phyloP scores from a whole-genome alignment of 2,329 filamentous ascomycete genomes.

The Botrytis medusae region DNA sequence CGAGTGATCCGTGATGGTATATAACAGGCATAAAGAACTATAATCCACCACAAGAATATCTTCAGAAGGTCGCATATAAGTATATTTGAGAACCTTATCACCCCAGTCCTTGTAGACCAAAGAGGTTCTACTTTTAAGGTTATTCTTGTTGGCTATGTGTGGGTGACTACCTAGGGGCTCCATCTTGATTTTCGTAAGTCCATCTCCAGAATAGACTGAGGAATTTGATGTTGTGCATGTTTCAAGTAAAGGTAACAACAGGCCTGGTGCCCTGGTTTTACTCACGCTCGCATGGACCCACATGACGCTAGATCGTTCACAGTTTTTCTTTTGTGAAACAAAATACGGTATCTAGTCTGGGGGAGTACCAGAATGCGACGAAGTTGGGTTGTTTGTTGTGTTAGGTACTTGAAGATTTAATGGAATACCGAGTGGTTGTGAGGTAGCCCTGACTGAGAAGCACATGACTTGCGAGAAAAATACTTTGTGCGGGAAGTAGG shows the following conservation, averaged over 20 bases:
- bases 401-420: background rate
- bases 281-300: fast-evolving
- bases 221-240: background rate
- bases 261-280: background rate
- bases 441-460: background rate
- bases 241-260: background rate
- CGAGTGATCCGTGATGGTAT: background rate
- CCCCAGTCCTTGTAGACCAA: background rate
- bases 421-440: background rate
- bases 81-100: background rate
- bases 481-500: background rate
- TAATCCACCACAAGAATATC: background rate
- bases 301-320: background rate
- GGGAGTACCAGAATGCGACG: background rate
- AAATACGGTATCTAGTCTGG: background rate
- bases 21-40: background rate
- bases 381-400: background rate
- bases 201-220: background rate
- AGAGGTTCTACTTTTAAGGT: too few species aligned
- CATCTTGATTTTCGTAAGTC: background rate
- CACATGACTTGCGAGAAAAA: background rate
- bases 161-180: background rate
- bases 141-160: too few species aligned
- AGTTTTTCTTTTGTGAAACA: background rate
- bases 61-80: background rate